A percentile compares a stretch with the other conserved stretches of the same genome.
Evolutionary conservation across 257 asterid species (phyloP).

Genomic region (Nicotiana tabacum): DNA sequence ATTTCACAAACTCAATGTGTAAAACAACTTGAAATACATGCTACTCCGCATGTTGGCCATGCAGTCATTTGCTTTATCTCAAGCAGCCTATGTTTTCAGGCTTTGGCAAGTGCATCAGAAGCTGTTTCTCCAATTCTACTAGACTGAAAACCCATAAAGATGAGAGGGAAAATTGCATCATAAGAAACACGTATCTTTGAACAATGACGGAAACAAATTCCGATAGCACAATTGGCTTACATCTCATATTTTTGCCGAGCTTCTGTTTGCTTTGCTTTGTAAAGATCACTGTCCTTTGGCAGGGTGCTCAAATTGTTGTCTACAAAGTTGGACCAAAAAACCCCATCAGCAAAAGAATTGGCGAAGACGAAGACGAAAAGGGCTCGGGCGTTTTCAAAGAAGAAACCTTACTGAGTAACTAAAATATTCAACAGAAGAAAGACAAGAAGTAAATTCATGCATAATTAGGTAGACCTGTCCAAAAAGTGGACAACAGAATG

Average conservation of each 20-base stretch:
- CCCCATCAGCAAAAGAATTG: not conserved
- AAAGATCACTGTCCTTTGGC: constrained; percentile 62
- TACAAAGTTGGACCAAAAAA: constrained; percentile 19
- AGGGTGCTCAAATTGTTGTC: constrained; percentile 48
- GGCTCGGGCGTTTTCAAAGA: not conserved
- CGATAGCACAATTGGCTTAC: constrained; percentile 34
- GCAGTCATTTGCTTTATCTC: not conserved
- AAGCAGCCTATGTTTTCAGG: constrained; percentile 6
- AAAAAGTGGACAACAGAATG: not conserved
- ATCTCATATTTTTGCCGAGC: constrained; percentile 69
- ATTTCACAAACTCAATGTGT: not conserved
- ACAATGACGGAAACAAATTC: not conserved
- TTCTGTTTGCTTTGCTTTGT: constrained; percentile 73
- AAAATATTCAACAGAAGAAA: not conserved
- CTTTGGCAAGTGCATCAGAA: constrained; percentile 46
- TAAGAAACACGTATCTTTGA: not conserved
- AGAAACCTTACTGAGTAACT: not conserved
- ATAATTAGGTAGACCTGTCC: not conserved
- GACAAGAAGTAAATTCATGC: not conserved
- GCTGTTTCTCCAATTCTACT: constrained; percentile 88
- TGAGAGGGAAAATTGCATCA: not conserved
- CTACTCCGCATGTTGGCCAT: not conserved
- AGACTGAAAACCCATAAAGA: constrained; percentile 41
- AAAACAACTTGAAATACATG: not conserved
- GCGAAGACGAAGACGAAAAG: not conserved